Conservation (phyloP, 768 basidiomycete species). For the Trametes punicea region DNA sequence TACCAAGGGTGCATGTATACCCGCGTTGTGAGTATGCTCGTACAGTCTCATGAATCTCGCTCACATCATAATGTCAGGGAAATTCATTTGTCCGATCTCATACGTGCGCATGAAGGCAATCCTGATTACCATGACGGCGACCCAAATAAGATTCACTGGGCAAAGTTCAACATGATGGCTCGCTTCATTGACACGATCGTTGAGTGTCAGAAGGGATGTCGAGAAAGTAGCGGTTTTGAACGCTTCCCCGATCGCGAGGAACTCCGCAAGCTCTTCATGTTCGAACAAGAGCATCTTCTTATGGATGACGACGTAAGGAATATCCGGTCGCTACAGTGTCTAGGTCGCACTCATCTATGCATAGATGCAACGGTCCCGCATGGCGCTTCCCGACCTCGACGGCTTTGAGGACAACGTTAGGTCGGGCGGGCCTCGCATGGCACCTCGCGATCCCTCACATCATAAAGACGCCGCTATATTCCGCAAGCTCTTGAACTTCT, state of each 20-base stretch:
- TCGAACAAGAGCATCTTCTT: slow-evolving; percentile 41
- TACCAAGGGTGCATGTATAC: slow-evolving; percentile 83
- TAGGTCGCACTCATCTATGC: not conserved
- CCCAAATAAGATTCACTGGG: slow-evolving; percentile 84
- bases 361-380: slow-evolving; percentile 66
- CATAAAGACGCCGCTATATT: slow-evolving; percentile 29
- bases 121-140: slow-evolving; percentile 65
- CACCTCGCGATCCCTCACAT: slow-evolving; percentile 23
- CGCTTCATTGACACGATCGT: slow-evolving; percentile 76
- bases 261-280: slow-evolving; percentile 52
- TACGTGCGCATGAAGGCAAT: slow-evolving; percentile 84
- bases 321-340: not conserved
- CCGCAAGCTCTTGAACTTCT: slow-evolving; percentile 27
- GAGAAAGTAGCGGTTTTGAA: slow-evolving; percentile 47
- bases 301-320: slow-evolving; percentile 67
- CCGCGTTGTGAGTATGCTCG: slow-evolving; percentile 55
- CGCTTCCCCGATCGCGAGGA: slow-evolving; percentile 50
- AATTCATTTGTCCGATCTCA: slow-evolving; percentile 86
- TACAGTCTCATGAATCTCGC: slow-evolving; percentile 15
- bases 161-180: slow-evolving; percentile 92
- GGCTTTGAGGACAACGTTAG: slow-evolving; percentile 24
- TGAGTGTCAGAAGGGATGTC: slow-evolving; percentile 76
- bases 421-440: slow-evolving; percentile 17
- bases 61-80: slow-evolving; percentile 49
- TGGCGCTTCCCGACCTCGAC: slow-evolving; percentile 48